Conservation (phyloP, 768 basidiomycete genomes). For the Lactifluus hygrophoroides region DNA sequence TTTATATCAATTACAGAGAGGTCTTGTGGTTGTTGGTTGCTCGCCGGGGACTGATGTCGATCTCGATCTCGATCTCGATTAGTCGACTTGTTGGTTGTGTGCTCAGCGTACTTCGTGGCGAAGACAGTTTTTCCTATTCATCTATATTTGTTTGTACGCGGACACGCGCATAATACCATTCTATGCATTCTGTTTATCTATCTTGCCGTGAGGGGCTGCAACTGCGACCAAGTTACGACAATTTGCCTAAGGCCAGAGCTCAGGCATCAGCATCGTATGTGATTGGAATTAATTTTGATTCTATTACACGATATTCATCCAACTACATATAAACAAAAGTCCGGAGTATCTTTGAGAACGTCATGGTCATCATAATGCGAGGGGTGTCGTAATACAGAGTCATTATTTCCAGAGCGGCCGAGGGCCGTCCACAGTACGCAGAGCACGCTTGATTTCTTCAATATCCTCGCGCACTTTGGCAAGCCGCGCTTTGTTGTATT, state of each 20-base stretch:
- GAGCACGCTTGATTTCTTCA: not conserved
- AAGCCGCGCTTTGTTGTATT: not conserved
- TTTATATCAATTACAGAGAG: not conserved
- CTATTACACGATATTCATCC: too few species aligned
- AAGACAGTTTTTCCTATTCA: not conserved
- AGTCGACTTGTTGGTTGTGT: not conserved
- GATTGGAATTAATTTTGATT: too few species aligned
- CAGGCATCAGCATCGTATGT: too few species aligned
- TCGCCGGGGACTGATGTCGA: not conserved
- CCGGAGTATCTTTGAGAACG: too few species aligned
- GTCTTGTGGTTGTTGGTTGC: not conserved
- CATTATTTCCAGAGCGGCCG: not conserved
- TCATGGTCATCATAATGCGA: not conserved
- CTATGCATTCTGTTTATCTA: too few species aligned
- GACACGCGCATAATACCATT: not conserved
- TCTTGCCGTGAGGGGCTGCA: too few species aligned
- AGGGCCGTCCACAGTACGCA: not conserved
- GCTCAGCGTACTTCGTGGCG: not conserved
- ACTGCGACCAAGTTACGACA: too few species aligned
- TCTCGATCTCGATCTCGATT: not conserved
- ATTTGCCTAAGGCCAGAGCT: too few species aligned
- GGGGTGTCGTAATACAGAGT: too few species aligned
- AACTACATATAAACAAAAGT: too few species aligned
- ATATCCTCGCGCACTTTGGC: slow-evolving; percentile 3
- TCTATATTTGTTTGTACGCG: not conserved